Percentiles rank a stretch among this genome's conserved stretches.
Conservation (phyloP, 306 rosid species). For the Lathyrus oleraceus region DNA sequence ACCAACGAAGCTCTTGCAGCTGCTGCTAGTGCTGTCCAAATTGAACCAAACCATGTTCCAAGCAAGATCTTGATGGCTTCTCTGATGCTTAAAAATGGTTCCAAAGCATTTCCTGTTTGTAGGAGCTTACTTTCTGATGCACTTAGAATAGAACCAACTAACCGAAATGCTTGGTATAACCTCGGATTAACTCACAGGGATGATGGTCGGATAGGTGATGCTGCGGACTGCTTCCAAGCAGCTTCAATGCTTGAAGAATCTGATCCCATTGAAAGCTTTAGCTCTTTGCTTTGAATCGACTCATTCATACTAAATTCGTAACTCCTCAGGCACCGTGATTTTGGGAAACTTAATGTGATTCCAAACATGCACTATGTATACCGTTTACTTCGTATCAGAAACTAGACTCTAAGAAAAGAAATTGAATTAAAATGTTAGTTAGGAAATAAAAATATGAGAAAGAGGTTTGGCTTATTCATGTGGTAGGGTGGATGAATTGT, state of each 20-base stretch:
- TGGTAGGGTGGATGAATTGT: conserved; percentile 31
- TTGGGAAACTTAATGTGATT: neutral
- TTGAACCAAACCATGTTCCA: conserved; percentile 65
- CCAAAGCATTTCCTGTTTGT: conserved; percentile 67
- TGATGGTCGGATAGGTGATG: conserved; percentile 74
- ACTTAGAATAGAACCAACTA: conserved; percentile 79
- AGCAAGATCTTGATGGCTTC: conserved; percentile 68
- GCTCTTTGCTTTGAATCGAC: conserved; percentile 49
- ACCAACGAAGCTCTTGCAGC: conserved; percentile 60
- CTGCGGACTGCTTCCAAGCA: conserved; percentile 91
- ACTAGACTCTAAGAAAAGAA: conserved; percentile 23
- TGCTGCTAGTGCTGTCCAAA: conserved; percentile 49
- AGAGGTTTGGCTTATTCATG: conserved; percentile 6
- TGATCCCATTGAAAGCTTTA: conserved; percentile 79
- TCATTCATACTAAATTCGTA: neutral
- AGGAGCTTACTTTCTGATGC: conserved; percentile 87
- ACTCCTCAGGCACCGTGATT: neutral
- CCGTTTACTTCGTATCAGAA: conserved; percentile 12
- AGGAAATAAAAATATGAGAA: conserved; percentile 32
- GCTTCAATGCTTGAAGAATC: conserved; percentile 96
- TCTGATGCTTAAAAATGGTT: conserved; percentile 56
- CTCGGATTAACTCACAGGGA: conserved; percentile 75
- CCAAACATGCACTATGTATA: neutral
- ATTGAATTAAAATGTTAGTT: conserved; percentile 10
- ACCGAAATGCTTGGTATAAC: conserved; percentile 79